Conservation (phyloP, 139 green algal species). For the Tetraselmis chui region DNA sequence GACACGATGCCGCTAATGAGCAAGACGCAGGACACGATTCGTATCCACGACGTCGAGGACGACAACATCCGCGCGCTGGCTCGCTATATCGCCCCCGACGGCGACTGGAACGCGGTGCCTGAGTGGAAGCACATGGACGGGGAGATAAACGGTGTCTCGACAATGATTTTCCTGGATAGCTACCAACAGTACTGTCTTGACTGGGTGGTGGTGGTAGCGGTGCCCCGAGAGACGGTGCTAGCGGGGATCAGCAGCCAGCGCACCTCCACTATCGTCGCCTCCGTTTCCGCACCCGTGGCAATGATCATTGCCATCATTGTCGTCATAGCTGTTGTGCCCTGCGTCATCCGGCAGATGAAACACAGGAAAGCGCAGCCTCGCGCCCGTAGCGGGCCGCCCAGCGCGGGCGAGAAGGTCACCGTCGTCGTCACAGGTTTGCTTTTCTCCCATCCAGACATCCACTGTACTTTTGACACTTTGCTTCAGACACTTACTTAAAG, state of each 20-base stretch:
- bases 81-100: background rate
- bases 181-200: background rate
- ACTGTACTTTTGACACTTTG: no score
- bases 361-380: background rate
- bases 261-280: background rate
- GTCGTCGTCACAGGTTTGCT: background rate
- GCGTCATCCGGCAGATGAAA: background rate
- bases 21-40: background rate
- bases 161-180: background rate
- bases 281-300: background rate
- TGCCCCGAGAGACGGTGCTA: background rate
- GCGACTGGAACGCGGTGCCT: background rate
- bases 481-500: no score
- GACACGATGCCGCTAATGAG: background rate
- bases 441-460: no score
- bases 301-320: background rate
- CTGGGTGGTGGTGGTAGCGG: background rate
- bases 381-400: background rate
- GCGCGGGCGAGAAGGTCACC: background rate
- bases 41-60: background rate
- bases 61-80: background rate
- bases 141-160: background rate
- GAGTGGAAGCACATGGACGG: background rate
- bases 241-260: background rate
- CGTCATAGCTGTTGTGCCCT: background rate